Conservation (phyloP, 2,329 filamentous ascomycete species). For the Fragosphaeria purpurea region DNA sequence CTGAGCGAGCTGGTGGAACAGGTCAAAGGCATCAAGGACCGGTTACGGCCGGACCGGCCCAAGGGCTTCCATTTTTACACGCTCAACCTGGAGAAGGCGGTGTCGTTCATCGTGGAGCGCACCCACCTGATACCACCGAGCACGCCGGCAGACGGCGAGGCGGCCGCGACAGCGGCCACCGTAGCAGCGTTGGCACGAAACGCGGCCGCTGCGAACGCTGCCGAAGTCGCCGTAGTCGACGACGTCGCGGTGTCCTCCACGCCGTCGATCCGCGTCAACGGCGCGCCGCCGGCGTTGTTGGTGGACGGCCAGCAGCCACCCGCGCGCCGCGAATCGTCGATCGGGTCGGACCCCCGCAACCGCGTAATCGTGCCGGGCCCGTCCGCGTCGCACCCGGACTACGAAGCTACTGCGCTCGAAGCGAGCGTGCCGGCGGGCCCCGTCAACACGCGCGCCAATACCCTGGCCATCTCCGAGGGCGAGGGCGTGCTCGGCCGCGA, state of each 20-base stretch:
- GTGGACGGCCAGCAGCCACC: conserved; percentile 19
- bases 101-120: conserved; percentile 83
- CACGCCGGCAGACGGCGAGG: conserved; percentile 36
- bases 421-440: conserved; percentile 65
- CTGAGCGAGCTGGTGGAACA: conserved; percentile 73
- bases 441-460: conserved; percentile 71
- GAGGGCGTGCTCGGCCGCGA: conserved; percentile 82
- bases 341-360: conserved; percentile 80
- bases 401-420: conserved; percentile 66
- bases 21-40: conserved; percentile 54
- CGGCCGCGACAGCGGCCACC: conserved; percentile 15
- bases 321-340: conserved; percentile 59
- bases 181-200: conserved; percentile 15
- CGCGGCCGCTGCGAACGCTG: conserved; percentile 34
- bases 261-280: conserved; percentile 43
- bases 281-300: conserved; percentile 24
- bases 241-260: conserved; percentile 29
- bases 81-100: conserved; percentile 88
- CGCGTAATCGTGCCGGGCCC: conserved; percentile 68
- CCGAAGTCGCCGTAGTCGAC: conserved; percentile 41
- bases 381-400: conserved; percentile 48
- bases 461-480: conserved; percentile 87
- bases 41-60: conserved; percentile 39
- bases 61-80: conserved; percentile 96
- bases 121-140: conserved; percentile 66